Evolutionary conservation across 192 early-diverging fungal species (phyloP).

Genomic region (Coemansia sp.): DNA sequence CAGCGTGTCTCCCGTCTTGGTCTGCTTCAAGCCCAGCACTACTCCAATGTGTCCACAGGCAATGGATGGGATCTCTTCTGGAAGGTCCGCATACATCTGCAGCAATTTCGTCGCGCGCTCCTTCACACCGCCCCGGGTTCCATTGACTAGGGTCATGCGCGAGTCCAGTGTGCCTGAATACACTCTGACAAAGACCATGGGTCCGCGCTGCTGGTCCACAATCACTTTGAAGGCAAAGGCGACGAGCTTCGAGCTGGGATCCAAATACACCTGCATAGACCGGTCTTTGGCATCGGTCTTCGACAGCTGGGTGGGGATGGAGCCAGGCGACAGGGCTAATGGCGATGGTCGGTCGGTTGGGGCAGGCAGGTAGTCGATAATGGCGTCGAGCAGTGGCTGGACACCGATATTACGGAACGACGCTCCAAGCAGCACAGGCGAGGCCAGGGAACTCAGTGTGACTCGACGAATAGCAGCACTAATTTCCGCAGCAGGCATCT

Average conservation of each 20-base stretch:
- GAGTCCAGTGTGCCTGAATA: constrained; percentile 77
- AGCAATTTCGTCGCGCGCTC: constrained; percentile 82
- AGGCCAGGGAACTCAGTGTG: constrained; percentile 64
- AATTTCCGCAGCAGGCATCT: constrained; percentile 61
- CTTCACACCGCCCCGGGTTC: constrained; percentile 58
- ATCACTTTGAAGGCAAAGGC: constrained; percentile 95
- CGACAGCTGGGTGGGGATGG: neutral
- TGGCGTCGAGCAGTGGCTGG: constrained; percentile 87
- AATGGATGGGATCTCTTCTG: constrained; percentile 76
- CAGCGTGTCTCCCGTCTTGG: constrained; percentile 83
- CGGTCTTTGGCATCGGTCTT: neutral
- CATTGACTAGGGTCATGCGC: constrained; percentile 67
- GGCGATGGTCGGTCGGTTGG: constrained; percentile 66
- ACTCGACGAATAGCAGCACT: constrained; percentile 66
- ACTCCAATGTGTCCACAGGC: constrained; percentile 82
- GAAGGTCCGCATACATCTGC: constrained; percentile 89
- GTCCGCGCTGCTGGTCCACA: constrained; percentile 80
- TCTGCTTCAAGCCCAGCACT: constrained; percentile 77
- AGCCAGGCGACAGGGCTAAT: neutral
- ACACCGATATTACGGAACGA: constrained; percentile 89
- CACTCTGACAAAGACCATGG: constrained; percentile 87
- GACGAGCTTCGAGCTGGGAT: constrained; percentile 60
- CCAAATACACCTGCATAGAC: constrained; percentile 13
- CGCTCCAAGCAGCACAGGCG: constrained; percentile 88
- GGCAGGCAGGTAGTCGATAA: constrained; percentile 79